Evolutionary conservation across 148 eudicot species (phyloP).

Genomic region (Rhododendron ovatum): DNA sequence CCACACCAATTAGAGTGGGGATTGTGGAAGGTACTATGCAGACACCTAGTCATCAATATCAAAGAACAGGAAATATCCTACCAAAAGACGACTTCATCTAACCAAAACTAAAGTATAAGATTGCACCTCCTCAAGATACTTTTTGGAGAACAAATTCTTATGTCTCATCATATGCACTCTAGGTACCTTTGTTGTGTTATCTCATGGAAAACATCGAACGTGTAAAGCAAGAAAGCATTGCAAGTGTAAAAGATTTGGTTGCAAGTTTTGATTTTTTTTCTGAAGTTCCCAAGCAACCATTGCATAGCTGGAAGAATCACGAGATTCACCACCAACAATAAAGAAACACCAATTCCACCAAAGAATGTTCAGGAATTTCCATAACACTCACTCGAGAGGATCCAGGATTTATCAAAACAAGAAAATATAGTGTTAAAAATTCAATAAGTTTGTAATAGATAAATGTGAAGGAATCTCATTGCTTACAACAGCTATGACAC

Average conservation of each 20-base stretch:
- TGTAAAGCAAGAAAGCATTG: slow-evolving; percentile 4
- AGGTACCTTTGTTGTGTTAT: not conserved
- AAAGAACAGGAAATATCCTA: not conserved
- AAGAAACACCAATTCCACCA: not conserved
- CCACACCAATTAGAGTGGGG: not conserved
- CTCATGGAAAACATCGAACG: not conserved
- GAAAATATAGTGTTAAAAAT: not conserved
- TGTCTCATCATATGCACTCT: not conserved
- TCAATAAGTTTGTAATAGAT: not conserved
- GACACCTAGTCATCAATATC: not conserved
- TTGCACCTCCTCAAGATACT: not conserved
- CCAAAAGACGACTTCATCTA: not conserved
- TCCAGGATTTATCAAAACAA: not conserved
- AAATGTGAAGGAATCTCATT: not conserved
- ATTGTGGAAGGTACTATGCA: not conserved
- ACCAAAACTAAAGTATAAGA: not conserved
- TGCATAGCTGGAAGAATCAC: not conserved
- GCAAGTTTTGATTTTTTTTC: not conserved
- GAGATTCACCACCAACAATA: not conserved
- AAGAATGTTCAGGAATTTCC: not conserved
- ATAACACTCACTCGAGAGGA: not conserved
- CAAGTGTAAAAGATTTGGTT: not conserved
- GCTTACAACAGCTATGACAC: slow-evolving; percentile 93
- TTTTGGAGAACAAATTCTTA: not conserved
- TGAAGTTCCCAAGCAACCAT: not conserved